These are phyloP conservation scores for Actinidia arguta DNA, from an alignment of 179 eudicot species.

Conservation along the genomic window DNA sequence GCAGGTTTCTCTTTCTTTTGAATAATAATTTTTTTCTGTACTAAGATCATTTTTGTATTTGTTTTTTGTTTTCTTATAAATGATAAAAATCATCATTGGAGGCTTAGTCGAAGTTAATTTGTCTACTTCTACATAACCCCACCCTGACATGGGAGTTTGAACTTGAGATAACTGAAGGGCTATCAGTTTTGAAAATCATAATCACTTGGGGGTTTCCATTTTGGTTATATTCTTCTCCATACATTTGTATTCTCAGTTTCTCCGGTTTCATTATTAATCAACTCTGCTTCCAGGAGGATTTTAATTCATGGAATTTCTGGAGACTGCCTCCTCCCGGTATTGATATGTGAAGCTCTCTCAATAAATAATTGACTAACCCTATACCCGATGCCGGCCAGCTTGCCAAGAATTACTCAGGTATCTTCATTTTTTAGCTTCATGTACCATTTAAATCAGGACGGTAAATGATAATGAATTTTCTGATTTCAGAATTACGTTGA, in stretches of 20 bases:
- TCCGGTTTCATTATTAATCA: neutral
- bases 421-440: neutral
- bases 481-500: neutral
- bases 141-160: no score
- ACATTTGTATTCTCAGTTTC: conserved; percentile 4
- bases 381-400: conserved; percentile 5
- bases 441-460: neutral
- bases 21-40: neutral
- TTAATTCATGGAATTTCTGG: conserved; percentile 94
- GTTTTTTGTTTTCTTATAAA: no score
- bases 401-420: conserved; percentile 26
- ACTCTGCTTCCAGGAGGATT: conserved; percentile 73
- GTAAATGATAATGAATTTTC: neutral
- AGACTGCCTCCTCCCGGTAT: conserved; percentile 68
- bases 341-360: conserved; percentile 24
- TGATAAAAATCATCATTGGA: no score
- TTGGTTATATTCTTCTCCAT: neutral
- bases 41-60: neutral
- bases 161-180: no score
- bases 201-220: neutral
- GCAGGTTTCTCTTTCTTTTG: conserved; percentile 43
- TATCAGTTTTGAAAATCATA: no score
- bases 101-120: no score
- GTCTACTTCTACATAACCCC: no score
- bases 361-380: conserved; percentile 4